Base-by-base conservation (phyloP, 2,329 filamentous ascomycete species). In the Aureobasidium sp. region DNA sequence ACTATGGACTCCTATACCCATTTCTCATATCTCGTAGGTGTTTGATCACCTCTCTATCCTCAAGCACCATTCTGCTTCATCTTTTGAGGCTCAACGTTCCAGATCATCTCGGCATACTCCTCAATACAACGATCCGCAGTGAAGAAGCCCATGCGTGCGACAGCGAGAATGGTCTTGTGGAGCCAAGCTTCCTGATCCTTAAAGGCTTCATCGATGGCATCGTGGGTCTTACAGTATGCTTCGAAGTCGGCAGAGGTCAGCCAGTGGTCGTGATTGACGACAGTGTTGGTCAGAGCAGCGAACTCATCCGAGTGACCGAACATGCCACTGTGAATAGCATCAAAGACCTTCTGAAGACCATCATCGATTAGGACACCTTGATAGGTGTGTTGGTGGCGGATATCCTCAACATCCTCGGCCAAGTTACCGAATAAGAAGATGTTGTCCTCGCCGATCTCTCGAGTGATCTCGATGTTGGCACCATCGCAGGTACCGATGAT, bases 351-450 rank as follows among this genome's bases (percentile, higher is more conserved):
- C 66, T 82, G 77, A 44, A 99, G 85, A 65, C 88, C 83, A 0
- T 87, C 76, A 73, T 97, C 91, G 62, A 97, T 79, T 39, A 82
- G 76, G 78, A 95, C 90, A 44, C 85, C 79, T 65, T 89, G 87
- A 76, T 96, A 97, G 66, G 86, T 88, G 79, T 97, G 93, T 25
- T 82, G 81, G 76, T 97, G 91, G 53, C 94, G 92, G 61, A 99
- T 86, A 67, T 97, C 93, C 70, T 97, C 94, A 44, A 99, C 94
- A 68, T 97, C 91, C 75, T 99, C 94, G 61, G 94, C 86, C 25
- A 99, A 84, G 73, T 93, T 96, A 64, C 94, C 94, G 73, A 99
- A 97, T 68, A 99, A 84, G 85, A 99, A 99, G 74, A 99, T 97
- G 78, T 97, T 97, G 73, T 91, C 87, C 72, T 97, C 91, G 69